Conservation (phyloP, 768 basidiomycete genomes). For the Russula foetens region DNA sequence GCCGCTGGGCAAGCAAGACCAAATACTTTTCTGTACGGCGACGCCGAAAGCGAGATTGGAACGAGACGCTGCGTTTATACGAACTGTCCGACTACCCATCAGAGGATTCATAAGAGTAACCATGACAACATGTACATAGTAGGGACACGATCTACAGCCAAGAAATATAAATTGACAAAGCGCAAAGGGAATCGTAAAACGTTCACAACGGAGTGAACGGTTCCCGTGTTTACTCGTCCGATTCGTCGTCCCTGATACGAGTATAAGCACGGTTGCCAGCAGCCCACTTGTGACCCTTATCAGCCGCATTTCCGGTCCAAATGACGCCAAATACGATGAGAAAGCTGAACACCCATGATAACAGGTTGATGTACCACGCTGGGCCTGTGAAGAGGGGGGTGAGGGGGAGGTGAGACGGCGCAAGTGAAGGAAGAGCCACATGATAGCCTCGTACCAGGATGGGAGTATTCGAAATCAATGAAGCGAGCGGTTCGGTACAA, state of each 20-base stretch:
- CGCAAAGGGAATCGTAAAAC: not conserved
- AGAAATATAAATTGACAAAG: not conserved
- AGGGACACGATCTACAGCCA: not conserved
- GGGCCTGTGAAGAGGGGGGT: conserved; percentile 34
- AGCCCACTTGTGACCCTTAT: conserved; percentile 61
- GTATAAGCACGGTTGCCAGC: conserved; percentile 66
- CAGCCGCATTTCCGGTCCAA: conserved; percentile 53
- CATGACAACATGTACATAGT: conserved; percentile 6
- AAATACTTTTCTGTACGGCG: conserved; percentile 76
- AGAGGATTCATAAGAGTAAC: conserved; percentile 31
- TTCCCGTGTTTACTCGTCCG: not conserved
- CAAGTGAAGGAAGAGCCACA: not conserved
- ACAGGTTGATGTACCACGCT: conserved; percentile 48
- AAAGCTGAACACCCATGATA: conserved; percentile 55
- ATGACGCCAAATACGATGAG: conserved; percentile 47
- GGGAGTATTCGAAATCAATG: conserved; percentile 48
- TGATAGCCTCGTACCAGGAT: conserved; percentile 39
- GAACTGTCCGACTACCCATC: conserved; percentile 78
- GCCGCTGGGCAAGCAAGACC: conserved; percentile 59
- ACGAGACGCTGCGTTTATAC: conserved; percentile 74
- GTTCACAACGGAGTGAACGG: not conserved
- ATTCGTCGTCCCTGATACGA: conserved; percentile 24
- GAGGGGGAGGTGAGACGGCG: not conserved
- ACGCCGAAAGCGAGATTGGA: conserved; percentile 83
- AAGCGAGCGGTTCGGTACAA: conserved; percentile 40